Evolutionary conservation across 2,329 filamentous ascomycete genomes (phyloP), one percentile per base, ranked within the genome.

Genomic region (Coleophoma eucalyptorum): DNA sequence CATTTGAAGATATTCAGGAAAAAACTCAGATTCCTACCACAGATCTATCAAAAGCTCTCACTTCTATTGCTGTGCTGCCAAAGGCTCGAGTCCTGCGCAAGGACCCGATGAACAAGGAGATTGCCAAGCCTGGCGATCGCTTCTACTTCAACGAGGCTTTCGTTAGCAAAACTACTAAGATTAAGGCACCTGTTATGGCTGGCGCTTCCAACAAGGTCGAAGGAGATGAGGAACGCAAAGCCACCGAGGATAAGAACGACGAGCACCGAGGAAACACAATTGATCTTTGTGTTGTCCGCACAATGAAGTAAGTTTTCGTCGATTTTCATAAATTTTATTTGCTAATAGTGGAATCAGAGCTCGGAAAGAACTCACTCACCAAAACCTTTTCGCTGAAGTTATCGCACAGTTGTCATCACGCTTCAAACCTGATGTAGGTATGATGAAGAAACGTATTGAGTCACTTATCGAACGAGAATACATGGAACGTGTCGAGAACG

Each of bases 61-160:
- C 90, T 50, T 90, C 90, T 2, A 76, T 97, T 19, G 86, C 90
- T 1, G 85, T 96, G 10, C 85, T 88, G 2, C 85, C 90, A 2
- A 96, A 96, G 71, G 92, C 87, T 6, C 81, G 87, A 16, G 82
- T 97, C 10, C 72, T 97, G 15, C 72, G 80, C 58, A 97, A 96
- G 67, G 83, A 91, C 21, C 90, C 93, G 0, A 81, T 84, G 69
- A 86, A 80, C 58, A 94, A 93, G 67, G 81, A 84, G 2, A 79
- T 95, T 54, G 62, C 62, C 1, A 92, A 89, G 60, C 69, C 83
- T 0, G 83, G 83, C 0, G 93, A 97, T 67, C 79, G 72, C 21
- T 97, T 97, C 67, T 78, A 73, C 8, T 96, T 92, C 75, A 97
- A 97, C 65, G 74, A 84, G 32, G 76, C 83, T 13, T 97, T 96